Conservation (phyloP, 139 green algal genomes). For the Chlorella sorokiniana region DNA sequence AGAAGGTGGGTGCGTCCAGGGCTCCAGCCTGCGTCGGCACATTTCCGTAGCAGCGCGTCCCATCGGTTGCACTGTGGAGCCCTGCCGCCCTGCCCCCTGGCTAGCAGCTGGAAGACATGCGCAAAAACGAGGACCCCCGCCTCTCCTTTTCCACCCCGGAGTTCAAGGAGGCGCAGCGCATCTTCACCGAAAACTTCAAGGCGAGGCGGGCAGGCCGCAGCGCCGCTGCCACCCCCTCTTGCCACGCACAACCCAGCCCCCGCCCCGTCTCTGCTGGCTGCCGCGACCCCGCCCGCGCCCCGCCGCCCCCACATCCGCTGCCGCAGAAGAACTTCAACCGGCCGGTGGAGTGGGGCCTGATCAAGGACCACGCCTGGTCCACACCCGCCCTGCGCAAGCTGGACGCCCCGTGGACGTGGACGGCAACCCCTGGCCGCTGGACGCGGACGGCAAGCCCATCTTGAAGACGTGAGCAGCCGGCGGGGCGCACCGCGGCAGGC, state of each 20-base stretch:
- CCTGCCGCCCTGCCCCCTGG: no score
- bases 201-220: conserved; percentile 41
- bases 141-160: conserved; percentile 94
- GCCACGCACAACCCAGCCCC: no score
- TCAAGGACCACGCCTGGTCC: conserved; percentile 86
- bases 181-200: conserved; percentile 93
- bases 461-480: neutral
- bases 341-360: conserved; percentile 89
- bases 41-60: no score
- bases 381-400: conserved; percentile 78
- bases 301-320: neutral
- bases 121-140: conserved; percentile 86
- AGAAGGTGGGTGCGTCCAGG: conserved; percentile 68
- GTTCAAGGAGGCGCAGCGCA: conserved; percentile 91
- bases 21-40: neutral
- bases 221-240: no score
- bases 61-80: no score
- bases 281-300: no score
- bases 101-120: conserved; percentile 82
- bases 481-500: no score
- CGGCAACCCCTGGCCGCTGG: conserved; percentile 80
- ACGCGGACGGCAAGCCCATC: conserved; percentile 36
- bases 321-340: conserved; percentile 90
- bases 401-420: conserved; percentile 72
- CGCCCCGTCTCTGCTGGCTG: no score